Evolutionary conservation across 371 early-diverging fungal genomes (phyloP).

Genomic region (Mucor piriformis): DNA sequence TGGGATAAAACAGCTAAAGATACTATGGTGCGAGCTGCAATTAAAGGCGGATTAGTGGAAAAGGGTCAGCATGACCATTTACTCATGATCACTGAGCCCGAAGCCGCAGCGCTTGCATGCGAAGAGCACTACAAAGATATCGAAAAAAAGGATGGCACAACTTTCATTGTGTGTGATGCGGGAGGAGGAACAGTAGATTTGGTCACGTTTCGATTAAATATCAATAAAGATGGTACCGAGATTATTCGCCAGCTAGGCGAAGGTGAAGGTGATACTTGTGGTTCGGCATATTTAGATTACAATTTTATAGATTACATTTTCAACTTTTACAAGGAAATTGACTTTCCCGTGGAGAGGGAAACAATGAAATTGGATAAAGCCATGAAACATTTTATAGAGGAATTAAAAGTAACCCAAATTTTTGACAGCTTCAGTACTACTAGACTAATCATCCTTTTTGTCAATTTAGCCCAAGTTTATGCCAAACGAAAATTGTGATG

Average conservation of each 20-base stretch:
- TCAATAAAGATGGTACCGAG: slow-evolving; percentile 28
- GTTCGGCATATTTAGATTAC: slow-evolving; percentile 48
- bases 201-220: slow-evolving; percentile 37
- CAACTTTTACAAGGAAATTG: neutral
- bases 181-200: slow-evolving; percentile 67
- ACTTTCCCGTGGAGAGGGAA: neutral
- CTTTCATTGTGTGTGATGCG: slow-evolving; percentile 62
- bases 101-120: slow-evolving; percentile 43
- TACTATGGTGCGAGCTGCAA: slow-evolving; percentile 42
- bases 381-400: neutral
- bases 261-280: slow-evolving; percentile 52
- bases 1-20: slow-evolving; percentile 41
- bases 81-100: slow-evolving; percentile 53
- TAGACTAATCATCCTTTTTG: neutral
- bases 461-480: no score
- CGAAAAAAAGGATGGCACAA: slow-evolving; percentile 20
- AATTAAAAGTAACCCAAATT: neutral
- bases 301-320: slow-evolving; percentile 25
- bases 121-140: slow-evolving; percentile 10
- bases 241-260: slow-evolving; percentile 26
- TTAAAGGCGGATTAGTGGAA: slow-evolving; percentile 36
- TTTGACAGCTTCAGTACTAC: no score
- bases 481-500: no score
- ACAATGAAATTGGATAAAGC: neutral
- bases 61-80: slow-evolving; percentile 29